Base-by-base conservation (phyloP, 1,139 yeast genomes). In the Geotrichum armillariae region DNA sequence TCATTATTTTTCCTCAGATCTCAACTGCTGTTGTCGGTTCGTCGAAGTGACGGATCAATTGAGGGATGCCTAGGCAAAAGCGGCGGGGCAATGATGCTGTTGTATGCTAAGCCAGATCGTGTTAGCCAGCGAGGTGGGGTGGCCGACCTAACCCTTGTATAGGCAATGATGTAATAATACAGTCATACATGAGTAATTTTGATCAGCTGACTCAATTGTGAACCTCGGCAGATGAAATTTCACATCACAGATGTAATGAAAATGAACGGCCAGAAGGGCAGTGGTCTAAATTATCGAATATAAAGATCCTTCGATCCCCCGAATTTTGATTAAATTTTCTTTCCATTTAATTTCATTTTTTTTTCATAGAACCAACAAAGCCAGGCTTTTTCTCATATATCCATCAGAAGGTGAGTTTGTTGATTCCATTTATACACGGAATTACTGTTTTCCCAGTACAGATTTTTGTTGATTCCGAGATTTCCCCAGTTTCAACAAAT, bases 21-120 rank as follows among this genome's bases (percentile, higher is more conserved):
- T 7, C 47, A 42, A 27, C 39, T 44, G 25, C 31, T 49, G 22
- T 16, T 49, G 27, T 44, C 52, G 1, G 48, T 44, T 11, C 34
- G 48, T 8, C 42, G 52, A 11, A 34, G 40, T 20, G 42, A 43
- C 16, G 52, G 52, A 2, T 22, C 16, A 7, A 18, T 34, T 8
- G 48, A 44, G 34, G 52, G 52, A 6, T 43, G 46, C 25, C 6
- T 44, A 17, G 48, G 42, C 37, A 16, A 11, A 20, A 35, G 31
- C 25, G 14, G 25, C 16, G 16, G 25, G n/a, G 47, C 37, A 12
- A 38, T 35, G 23, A 39, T 8, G 40, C 36, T 44, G 14, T 6
- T 44, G 25, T 49, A 9, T 23, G 11, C 39, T 32, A 34, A n/a
- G 11, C 49, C 48, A 11, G 38, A 25, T 20, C 18, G 4, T 5